phyloP scores from a whole-genome alignment of 2,329 filamentous ascomycete genomes.

The Colletotrichum sojae region DNA sequence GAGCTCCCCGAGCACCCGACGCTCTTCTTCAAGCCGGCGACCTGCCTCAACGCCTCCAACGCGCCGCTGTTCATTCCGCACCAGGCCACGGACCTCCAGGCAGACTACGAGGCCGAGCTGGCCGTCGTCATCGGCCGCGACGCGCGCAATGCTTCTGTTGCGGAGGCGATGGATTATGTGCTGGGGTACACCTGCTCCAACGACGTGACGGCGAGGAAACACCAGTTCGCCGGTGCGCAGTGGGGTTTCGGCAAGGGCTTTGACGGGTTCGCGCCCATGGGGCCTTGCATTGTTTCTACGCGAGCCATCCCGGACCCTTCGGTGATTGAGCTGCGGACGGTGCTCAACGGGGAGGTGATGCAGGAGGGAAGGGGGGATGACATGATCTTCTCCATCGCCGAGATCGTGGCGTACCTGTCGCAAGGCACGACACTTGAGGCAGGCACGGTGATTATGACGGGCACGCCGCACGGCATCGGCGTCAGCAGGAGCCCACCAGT shows the following conservation, averaged over 20 bases:
- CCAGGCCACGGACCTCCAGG: conserved; percentile 57
- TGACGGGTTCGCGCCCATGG: conserved; percentile 63
- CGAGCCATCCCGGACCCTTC: conserved; percentile 29
- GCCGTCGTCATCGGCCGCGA: conserved; percentile 62
- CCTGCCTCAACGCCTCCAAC: conserved; percentile 57
- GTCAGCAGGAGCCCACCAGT: conserved; percentile 42
- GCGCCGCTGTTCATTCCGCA: conserved; percentile 59
- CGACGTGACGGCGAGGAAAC: conserved; percentile 67
- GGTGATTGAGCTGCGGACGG: conserved; percentile 40
- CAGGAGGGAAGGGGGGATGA: conserved; percentile 44
- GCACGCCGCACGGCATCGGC: conserved; percentile 45
- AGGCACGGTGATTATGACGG: conserved; percentile 48
- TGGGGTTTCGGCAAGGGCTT: conserved; percentile 67
- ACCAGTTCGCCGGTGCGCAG: conserved; percentile 63
- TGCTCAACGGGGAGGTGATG: conserved; percentile 44
- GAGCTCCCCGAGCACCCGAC: conserved; percentile 42
- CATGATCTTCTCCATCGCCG: conserved; percentile 49
- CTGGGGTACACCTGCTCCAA: conserved; percentile 71
- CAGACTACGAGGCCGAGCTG: conserved; percentile 66
- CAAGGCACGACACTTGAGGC: conserved; percentile 46
- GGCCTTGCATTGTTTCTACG: conserved; percentile 44
- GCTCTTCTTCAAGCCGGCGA: conserved; percentile 61
- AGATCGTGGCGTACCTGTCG: conserved; percentile 45
- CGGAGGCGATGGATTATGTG: conserved; percentile 64
- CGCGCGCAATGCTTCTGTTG: conserved; percentile 62